Base-by-base conservation (phyloP, 2,329 filamentous ascomycete genomes). In the Xylariaceae sp. region DNA sequence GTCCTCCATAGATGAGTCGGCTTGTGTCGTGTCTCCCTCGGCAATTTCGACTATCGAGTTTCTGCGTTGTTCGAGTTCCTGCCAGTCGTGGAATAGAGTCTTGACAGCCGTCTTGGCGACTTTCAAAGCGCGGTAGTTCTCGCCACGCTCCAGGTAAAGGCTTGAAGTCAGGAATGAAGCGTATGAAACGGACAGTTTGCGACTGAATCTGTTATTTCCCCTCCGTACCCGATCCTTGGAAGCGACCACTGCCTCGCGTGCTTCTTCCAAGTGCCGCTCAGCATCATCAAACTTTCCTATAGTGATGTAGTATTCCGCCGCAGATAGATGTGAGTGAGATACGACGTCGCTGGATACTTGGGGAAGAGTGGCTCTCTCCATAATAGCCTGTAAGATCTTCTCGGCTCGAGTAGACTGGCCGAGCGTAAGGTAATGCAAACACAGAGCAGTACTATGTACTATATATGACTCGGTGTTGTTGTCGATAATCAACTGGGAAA, bases 281-380 rank as follows among this genome's bases (percentile, higher is more conserved):
- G 81, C 86, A 70, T 87, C 84, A 7, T 84, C 78, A 12, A 81
- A 72, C 48, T 84, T 83, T 7, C 86, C 87, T 9, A 85, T 79
- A 1, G 81, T 80, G 19, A 91, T 74, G 31, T 86, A 76, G 67
- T 91, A 90, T 67, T 95, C 89, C 0, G 88, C 85, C 57, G 85
- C 84, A 0, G 84, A 82, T 5, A 96, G 72, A 60, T 91, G 80
- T 68, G 87, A 87, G 12, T 71, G 70, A 7, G 75, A 76, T 26
- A 76, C 60, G 4, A 74, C 69, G 19, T 77, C 73, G 9, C 67
- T 67, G 2, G 74, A 70, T 64, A n/a, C 72, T 66, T n/a, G 72
- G 66, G 50, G 63, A 6, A 74, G 60, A 19, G 78, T 60, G 49
- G 79, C 70, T 58, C 84, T 78, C 2, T 84, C 83, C 52, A 79